phyloP scores from a whole-genome alignment of 352 stramenopile genomes.

The Blastocystis sp. region DNA sequence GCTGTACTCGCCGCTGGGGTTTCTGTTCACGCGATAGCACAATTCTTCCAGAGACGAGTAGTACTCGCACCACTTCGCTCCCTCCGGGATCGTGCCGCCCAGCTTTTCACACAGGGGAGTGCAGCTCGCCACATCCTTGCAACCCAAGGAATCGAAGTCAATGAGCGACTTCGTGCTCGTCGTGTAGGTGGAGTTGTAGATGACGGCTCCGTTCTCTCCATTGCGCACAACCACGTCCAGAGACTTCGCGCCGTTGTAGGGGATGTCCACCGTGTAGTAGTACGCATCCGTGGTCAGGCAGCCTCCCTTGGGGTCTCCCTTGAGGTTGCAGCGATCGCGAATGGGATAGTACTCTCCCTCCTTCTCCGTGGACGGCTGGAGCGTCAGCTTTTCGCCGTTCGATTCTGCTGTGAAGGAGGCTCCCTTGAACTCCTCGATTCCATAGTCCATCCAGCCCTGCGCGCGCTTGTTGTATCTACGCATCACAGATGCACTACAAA shows the following conservation, averaged over 20 bases:
- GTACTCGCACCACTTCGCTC: constrained; percentile 1
- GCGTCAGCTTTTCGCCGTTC: neutral
- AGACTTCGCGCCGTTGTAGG: neutral
- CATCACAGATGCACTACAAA: neutral
- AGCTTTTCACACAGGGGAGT: constrained; percentile 12
- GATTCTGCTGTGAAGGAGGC: constrained; percentile 13
- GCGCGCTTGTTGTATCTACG: constrained; percentile 27
- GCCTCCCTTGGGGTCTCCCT: constrained; percentile 10
- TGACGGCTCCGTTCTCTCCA: neutral
- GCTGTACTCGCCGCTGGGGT: neutral
- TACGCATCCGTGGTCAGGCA: constrained; percentile 41
- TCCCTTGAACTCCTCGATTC: constrained; percentile 32
- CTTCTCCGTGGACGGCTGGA: neutral
- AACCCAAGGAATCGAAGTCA: constrained; percentile 37
- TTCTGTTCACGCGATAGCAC: constrained; percentile 25
- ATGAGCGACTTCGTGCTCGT: neutral
- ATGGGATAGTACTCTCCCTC: constrained; percentile 60
- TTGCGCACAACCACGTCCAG: neutral
- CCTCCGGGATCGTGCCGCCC: neutral
- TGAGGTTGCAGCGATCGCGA: constrained; percentile 16
- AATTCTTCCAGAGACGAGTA: constrained; percentile 26
- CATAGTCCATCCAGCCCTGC: constrained; percentile 16
- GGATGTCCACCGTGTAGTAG: constrained; percentile 8
- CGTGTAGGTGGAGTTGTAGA: constrained; percentile 50
- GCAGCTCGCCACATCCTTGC: neutral